A percentile compares a stretch with the other conserved stretches of the same genome.
These are phyloP conservation scores for Xenosphaeropsis pyriputrescens DNA, from an alignment of 2,329 filamentous ascomycete species.

Conservation along the genomic window DNA sequence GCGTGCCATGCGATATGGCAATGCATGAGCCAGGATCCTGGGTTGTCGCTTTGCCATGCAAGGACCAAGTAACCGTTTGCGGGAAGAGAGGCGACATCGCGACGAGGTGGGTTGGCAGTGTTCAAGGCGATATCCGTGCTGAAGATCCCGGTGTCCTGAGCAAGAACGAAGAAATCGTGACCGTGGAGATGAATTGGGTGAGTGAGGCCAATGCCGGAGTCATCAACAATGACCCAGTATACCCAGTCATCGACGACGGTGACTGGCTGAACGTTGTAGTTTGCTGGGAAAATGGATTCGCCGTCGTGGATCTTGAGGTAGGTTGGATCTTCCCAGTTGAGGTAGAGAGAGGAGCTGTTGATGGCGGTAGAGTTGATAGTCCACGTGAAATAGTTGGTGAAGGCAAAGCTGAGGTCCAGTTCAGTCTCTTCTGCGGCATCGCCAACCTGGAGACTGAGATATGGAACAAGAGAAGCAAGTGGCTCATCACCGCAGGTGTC, in stretches of 20 bases:
- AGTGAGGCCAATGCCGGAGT: constrained; percentile 8
- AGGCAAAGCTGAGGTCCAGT: constrained; percentile 5
- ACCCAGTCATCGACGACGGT: constrained; percentile 9
- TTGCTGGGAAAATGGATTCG: constrained; percentile 14
- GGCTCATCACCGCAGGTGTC: constrained; percentile 16
- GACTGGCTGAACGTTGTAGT: constrained; percentile 12
- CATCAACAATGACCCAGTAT: constrained; percentile 14
- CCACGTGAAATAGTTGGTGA: constrained; percentile 26
- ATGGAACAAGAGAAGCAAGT: constrained; percentile 12
- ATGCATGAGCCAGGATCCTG: constrained; percentile 18
- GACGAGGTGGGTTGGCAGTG: constrained; percentile 30
- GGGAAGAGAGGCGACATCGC: constrained; percentile 33
- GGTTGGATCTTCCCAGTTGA: constrained; percentile 32
- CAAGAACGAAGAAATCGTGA: constrained; percentile 32
- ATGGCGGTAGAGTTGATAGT: constrained; percentile 31
- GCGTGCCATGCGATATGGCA: constrained; percentile 32
- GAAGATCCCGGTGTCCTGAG: constrained; percentile 27
- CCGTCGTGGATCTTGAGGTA: constrained; percentile 18
- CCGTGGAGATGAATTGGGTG: constrained; percentile 31
- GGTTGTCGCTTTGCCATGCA: constrained; percentile 18
- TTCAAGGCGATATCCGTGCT: constrained; percentile 13
- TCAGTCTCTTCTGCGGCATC: constrained; percentile 4
- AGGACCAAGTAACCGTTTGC: constrained; percentile 15
- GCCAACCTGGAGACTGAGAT: constrained; percentile 12
- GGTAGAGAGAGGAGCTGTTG: constrained; percentile 28